phyloP scores from a whole-genome alignment of 768 basidiomycete species.

The Podaxis sp. region DNA sequence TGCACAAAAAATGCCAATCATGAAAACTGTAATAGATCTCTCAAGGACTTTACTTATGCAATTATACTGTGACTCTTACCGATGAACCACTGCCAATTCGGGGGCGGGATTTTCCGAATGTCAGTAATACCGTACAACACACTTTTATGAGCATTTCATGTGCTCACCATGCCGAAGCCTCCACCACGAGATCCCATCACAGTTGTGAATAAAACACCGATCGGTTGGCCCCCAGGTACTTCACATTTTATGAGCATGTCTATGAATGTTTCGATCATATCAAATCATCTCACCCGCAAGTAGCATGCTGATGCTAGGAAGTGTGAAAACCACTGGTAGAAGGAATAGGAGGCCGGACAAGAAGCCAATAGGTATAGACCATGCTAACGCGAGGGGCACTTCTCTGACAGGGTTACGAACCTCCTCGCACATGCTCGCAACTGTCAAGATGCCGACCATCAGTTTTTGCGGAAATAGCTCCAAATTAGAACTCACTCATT shows the following conservation, averaged over 20 bases:
- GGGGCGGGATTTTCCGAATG: constrained; percentile 22
- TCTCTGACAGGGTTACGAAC: constrained; percentile 56
- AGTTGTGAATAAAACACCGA: constrained; percentile 60
- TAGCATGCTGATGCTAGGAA: constrained; percentile 55
- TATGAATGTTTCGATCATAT: not conserved
- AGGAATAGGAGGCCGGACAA: constrained; percentile 54
- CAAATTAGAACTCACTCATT: constrained; percentile 44
- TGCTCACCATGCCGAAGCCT: constrained; percentile 58
- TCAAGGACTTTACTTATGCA: not conserved
- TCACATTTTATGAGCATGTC: constrained; percentile 9
- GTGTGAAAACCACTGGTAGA: constrained; percentile 63
- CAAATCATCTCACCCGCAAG: constrained; percentile 41
- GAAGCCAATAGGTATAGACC: constrained; percentile 53
- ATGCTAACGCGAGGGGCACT: constrained; percentile 54
- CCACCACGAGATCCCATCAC: constrained; percentile 62
- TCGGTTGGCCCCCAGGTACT: constrained; percentile 64
- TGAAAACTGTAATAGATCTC: constrained; percentile 40
- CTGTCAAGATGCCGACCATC: constrained; percentile 26
- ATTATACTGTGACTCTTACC: not conserved
- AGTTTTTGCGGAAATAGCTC: not conserved
- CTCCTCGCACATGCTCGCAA: constrained; percentile 69
- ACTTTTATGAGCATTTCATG: constrained; percentile 11
- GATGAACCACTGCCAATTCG: constrained; percentile 19
- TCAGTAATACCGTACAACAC: no score
- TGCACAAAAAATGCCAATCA: constrained; percentile 58